Percentiles rank a stretch among this genome's conserved stretches.
phyloP scores from a whole-genome alignment of 257 asterid genomes.

The Mitragyna speciosa region DNA sequence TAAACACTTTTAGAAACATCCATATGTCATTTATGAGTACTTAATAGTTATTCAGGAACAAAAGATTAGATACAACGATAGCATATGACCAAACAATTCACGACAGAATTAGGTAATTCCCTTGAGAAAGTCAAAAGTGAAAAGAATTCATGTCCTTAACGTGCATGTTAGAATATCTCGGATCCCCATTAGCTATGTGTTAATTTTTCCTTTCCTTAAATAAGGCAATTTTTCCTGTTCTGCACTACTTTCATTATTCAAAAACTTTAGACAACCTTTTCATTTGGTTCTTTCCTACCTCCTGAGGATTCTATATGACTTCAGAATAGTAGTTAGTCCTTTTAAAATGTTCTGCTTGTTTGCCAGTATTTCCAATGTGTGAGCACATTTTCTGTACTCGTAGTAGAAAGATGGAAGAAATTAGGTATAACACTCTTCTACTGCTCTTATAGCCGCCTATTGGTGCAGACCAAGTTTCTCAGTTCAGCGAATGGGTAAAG shows the following conservation, averaged over 20 bases:
- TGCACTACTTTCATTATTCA: background rate
- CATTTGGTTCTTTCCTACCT: background rate
- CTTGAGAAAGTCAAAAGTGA: background rate
- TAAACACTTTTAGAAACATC: background rate
- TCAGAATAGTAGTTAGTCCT: background rate
- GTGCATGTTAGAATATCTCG: background rate
- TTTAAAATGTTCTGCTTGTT: background rate
- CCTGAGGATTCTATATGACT: background rate
- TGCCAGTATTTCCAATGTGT: background rate
- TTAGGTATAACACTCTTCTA: background rate
- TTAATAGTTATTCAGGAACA: background rate
- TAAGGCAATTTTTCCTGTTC: background rate
- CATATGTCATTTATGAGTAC: background rate
- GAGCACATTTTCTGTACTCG: background rate
- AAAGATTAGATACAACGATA: background rate
- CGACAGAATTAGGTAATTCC: background rate
- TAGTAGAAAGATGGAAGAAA: background rate
- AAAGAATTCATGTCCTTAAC: background rate
- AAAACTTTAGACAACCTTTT: background rate
- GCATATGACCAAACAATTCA: background rate
- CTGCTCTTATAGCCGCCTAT: conserved; percentile 65
- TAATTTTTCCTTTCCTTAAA: background rate
- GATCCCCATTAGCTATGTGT: background rate
- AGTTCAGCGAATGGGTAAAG: conserved; percentile 70
- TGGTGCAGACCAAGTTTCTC: conserved; percentile 54